A percentile compares a stretch with the other conserved stretches of the same genome.
Conservation (phyloP, 805 yeast genomes). For the Candida sithepensis region DNA sequence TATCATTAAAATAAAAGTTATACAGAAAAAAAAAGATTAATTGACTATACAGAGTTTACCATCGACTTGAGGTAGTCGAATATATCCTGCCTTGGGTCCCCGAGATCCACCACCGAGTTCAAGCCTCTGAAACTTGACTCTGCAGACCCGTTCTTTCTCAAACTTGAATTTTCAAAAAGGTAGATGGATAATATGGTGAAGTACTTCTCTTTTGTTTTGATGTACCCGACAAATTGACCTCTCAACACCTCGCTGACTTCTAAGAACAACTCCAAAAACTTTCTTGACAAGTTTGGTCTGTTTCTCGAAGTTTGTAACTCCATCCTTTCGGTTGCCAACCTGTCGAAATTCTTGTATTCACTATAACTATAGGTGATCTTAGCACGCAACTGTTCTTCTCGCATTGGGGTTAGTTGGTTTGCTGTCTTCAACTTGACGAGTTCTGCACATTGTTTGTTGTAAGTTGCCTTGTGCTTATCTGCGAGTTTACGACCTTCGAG, state of each 20-base stretch:
- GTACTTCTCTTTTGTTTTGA: slow-evolving; percentile 5
- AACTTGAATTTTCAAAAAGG: slow-evolving; percentile 5
- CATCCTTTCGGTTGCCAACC: background rate
- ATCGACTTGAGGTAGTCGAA: background rate
- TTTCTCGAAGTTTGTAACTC: background rate
- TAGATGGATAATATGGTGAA: slow-evolving; percentile 3
- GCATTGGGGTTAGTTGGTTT: slow-evolving; percentile 4
- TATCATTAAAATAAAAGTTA: background rate
- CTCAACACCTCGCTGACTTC: slow-evolving; percentile 4
- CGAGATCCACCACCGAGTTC: slow-evolving; percentile 1
- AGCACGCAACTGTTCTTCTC: slow-evolving; percentile 26
- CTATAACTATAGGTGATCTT: slow-evolving; percentile 26
- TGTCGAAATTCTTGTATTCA: slow-evolving; percentile 1
- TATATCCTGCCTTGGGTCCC: background rate
- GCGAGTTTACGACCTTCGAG: background rate
- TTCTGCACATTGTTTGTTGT: slow-evolving; percentile 2
- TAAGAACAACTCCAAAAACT: slow-evolving; percentile 1
- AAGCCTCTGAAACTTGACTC: background rate
- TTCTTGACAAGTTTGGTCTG: slow-evolving; percentile 1
- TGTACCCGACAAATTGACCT: background rate
- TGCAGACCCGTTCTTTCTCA: background rate
- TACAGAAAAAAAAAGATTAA: background rate
- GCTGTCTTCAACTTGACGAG: slow-evolving; percentile 20
- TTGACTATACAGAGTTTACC: background rate
- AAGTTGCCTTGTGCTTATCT: background rate